Percentiles rank a stretch among this genome's conserved stretches.
Conservation (phyloP, 208 protist species). For the Vickermania ingenoplastis region DNA sequence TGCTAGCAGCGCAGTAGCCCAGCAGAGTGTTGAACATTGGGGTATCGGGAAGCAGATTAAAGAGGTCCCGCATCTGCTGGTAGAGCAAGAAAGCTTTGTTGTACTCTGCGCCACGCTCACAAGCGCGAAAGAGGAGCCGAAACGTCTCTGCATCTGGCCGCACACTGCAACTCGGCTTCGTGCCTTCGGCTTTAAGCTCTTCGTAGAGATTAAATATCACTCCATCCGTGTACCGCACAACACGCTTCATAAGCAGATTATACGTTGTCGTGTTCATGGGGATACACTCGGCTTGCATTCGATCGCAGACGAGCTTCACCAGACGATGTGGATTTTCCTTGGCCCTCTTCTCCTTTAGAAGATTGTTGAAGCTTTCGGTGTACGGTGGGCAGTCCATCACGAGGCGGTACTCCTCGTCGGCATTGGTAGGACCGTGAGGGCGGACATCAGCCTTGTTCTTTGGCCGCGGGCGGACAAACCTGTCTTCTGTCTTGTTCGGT, state of each 20-base stretch:
- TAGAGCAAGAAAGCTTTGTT: constrained; percentile 76
- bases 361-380: constrained; percentile 81
- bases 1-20: constrained; percentile 78
- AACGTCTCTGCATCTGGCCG: constrained; percentile 75
- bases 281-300: constrained; percentile 80
- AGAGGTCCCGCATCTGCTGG: constrained; percentile 71
- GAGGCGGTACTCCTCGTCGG: constrained; percentile 52
- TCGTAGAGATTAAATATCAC: constrained; percentile 80
- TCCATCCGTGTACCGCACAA: constrained; percentile 65
- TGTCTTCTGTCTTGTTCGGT: constrained; percentile 47
- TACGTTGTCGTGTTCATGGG: constrained; percentile 84
- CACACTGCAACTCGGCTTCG: constrained; percentile 17
- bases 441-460: constrained; percentile 4
- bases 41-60: constrained; percentile 67
- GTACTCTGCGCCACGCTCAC: constrained; percentile 77
- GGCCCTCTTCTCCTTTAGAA: constrained; percentile 35
- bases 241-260: constrained; percentile 83
- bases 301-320: constrained; percentile 53
- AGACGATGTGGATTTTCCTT: constrained; percentile 55
- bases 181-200: constrained; percentile 66
- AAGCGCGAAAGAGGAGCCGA: constrained; percentile 76
- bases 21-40: constrained; percentile 82
- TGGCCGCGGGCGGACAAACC: constrained; percentile 33
- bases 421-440: constrained; percentile 13
- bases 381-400: constrained; percentile 76